Evolutionary conservation across 1,284 basidiomycete species (phyloP), one percentile per base, ranked within the genome.

Genomic region (Psilocybe mexicana): DNA sequence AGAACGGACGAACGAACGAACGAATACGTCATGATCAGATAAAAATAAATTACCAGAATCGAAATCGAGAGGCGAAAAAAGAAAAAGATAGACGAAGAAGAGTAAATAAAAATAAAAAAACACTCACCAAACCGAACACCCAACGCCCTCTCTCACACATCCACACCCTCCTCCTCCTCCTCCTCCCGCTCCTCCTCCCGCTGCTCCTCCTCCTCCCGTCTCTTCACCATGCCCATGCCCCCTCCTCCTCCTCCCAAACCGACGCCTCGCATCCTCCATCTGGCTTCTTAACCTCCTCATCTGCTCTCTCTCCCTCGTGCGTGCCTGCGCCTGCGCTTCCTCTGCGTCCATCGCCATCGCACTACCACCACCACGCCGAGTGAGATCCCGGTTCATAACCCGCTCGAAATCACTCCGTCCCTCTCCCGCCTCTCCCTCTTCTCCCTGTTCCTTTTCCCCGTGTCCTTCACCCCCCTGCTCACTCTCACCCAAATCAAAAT

Each of bases 121-220:
- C 18, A 70, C 81, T 65, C 59, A 83, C 84, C 85, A 88, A 44
- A 79, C 76, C 1, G 81, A 76, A 69, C 86, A 88, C 25, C 83
- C 86, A 10, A 88, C 74, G 2, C 84, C 85, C 68, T 87, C 85
- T 48, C 82, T 76, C 43, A 85, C 69, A 64, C 87, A 88, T 23
- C 86, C 84, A 61, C 86, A 88, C 2, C 80, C 72, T 78, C 30
- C 30, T 33, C 30, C 8, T 33, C 38, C 38, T 40, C 38, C 38
- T 18, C 18, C 43, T 44, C 23, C 23, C 12, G 14, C n/a, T 44
- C 23, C 43, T 44, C 43, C 7, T 44, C 23, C n/a, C 25, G n/a
- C 43, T 44, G 5, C 43, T 23, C 3, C 40, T n/a, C 40, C 14
- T 12, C 5, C 40, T n/a, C 23, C 40, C 40, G 6, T 23, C 11